Conservation (phyloP, 352 stramenopile genomes). For the Hyaloperonospora arabidopsidis region DNA sequence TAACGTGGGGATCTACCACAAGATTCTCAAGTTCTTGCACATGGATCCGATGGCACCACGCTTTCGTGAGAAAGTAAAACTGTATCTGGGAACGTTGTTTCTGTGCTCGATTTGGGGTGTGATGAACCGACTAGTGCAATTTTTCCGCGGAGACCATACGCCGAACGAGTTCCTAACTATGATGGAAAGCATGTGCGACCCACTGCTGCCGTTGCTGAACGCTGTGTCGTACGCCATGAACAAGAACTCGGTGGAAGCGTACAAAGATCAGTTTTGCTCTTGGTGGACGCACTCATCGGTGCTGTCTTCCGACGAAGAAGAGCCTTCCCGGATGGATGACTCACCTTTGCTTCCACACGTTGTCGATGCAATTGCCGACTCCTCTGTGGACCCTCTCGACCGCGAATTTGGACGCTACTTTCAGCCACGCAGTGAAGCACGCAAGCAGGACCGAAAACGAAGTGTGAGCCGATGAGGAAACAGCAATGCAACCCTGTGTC, state of each 20-base stretch:
- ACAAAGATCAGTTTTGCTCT: slow-evolving; percentile 61
- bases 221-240: slow-evolving; percentile 63
- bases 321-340: slow-evolving; percentile 46
- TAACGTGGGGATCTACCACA: slow-evolving; percentile 49
- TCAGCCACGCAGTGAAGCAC: slow-evolving; percentile 12
- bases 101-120: slow-evolving; percentile 68
- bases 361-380: slow-evolving; percentile 5
- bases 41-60: slow-evolving; percentile 55
- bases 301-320: slow-evolving; percentile 58
- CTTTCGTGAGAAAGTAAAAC: slow-evolving; percentile 47
- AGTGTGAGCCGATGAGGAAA: slow-evolving; percentile 11
- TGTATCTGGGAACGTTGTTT: slow-evolving; percentile 68
- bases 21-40: slow-evolving; percentile 52
- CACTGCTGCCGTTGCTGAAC: slow-evolving; percentile 61
- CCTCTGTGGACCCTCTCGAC: slow-evolving; percentile 25
- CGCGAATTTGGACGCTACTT: slow-evolving; percentile 40
- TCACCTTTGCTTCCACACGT: slow-evolving; percentile 25
- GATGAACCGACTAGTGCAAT: slow-evolving; percentile 61
- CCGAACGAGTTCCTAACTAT: slow-evolving; percentile 48
- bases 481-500: not conserved
- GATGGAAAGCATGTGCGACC: slow-evolving; percentile 67
- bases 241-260: slow-evolving; percentile 61
- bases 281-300: slow-evolving; percentile 56
- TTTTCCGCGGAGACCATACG: slow-evolving; percentile 34
- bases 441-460: slow-evolving; percentile 5